Conservation (phyloP, 768 basidiomycete species). For the Cantharellus anzutake region DNA sequence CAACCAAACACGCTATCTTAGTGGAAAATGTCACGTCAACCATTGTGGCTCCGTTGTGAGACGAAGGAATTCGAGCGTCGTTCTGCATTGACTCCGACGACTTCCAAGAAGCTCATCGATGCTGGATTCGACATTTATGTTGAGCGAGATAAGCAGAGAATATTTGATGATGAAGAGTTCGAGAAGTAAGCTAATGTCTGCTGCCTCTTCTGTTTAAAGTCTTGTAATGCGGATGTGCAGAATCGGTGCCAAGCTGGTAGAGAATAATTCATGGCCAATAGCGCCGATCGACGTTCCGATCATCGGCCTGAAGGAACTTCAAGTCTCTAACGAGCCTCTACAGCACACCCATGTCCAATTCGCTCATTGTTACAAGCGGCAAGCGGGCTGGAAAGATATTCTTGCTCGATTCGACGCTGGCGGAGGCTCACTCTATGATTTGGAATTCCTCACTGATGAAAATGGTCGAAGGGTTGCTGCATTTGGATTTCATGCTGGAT, state of each 20-base stretch:
- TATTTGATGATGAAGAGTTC: conserved; percentile 86
- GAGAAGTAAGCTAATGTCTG: conserved; percentile 45
- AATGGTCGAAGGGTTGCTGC: conserved; percentile 84
- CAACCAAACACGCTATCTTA: background rate
- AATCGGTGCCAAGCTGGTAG: conserved; percentile 74
- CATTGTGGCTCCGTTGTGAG: conserved; percentile 92
- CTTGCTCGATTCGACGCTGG: conserved; percentile 74
- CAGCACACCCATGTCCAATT: conserved; percentile 95
- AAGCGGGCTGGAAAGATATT: conserved; percentile 79
- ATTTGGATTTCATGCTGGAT: conserved; percentile 96
- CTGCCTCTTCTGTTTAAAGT: background rate
- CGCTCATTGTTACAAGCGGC: conserved; percentile 92
- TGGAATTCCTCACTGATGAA: conserved; percentile 84
- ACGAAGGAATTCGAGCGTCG: conserved; percentile 89
- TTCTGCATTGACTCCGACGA: conserved; percentile 82
- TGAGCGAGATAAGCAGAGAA: conserved; percentile 84
- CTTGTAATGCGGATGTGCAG: conserved; percentile 23
- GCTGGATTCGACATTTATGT: conserved; percentile 81
- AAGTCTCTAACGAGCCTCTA: conserved; percentile 59
- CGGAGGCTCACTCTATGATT: conserved; percentile 73
- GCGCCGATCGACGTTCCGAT: conserved; percentile 63
- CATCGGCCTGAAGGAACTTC: conserved; percentile 93
- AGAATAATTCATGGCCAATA: conserved; percentile 73
- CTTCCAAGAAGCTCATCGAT: conserved; percentile 71
- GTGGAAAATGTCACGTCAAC: conserved; percentile 12